phyloP scores from a whole-genome alignment of 441 rosid species.

The Gossypium schwendimanii region DNA sequence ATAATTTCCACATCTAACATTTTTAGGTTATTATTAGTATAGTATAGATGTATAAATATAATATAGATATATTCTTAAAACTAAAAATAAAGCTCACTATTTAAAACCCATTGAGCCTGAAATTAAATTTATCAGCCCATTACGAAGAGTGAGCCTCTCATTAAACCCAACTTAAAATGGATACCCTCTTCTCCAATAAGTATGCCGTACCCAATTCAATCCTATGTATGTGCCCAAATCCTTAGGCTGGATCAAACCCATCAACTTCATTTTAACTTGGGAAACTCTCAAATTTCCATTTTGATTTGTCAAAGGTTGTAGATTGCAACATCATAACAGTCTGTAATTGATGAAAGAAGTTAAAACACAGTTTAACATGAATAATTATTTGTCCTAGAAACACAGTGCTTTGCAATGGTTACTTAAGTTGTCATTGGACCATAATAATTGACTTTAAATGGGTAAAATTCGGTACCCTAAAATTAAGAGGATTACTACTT shows the following conservation, averaged over 20 bases:
- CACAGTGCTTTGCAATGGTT: neutral
- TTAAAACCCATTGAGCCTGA: neutral
- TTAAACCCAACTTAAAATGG: neutral
- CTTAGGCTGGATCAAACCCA: neutral
- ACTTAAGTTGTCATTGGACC: neutral
- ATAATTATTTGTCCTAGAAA: neutral
- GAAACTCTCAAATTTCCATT: neutral
- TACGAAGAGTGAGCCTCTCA: neutral
- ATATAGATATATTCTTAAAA: too few species aligned
- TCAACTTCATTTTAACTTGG: neutral
- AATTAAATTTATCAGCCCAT: neutral
- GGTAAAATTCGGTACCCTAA: neutral
- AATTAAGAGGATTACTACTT: constrained; percentile 18
- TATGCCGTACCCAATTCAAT: too few species aligned
- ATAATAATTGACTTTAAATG: neutral
- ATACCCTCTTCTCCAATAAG: neutral
- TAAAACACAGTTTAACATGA: too few species aligned
- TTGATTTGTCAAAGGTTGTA: neutral
- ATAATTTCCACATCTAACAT: too few species aligned
- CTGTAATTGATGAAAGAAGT: too few species aligned
- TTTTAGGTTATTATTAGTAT: too few species aligned
- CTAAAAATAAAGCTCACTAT: too few species aligned
- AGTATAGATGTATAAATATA: too few species aligned
- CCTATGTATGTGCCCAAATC: too few species aligned
- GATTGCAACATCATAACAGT: too few species aligned